These are phyloP conservation scores for Leccinum subfulvum DNA, from an alignment of 1,284 basidiomycete genomes.

Conservation along the genomic window DNA sequence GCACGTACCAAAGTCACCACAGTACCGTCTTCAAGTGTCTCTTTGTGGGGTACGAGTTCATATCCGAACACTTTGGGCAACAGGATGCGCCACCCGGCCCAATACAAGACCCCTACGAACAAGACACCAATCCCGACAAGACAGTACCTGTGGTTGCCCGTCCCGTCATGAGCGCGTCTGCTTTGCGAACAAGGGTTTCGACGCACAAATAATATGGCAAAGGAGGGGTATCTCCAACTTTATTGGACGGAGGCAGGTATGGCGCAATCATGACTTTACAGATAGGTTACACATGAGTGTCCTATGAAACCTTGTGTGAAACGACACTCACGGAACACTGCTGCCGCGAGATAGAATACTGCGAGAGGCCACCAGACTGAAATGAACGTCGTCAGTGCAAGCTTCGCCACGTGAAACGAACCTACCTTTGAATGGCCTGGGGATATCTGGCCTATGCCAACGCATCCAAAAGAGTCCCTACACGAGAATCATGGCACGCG, in stretches of 20 bases:
- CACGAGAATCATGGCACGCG: background rate
- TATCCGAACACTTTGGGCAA: slow-evolving; percentile 52
- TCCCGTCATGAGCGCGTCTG: background rate
- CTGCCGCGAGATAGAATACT: slow-evolving; percentile 53
- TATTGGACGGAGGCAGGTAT: slow-evolving; percentile 53
- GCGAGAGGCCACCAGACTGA: slow-evolving; percentile 60
- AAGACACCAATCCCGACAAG: slow-evolving; percentile 55
- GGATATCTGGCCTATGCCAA: slow-evolving; percentile 46
- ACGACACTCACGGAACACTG: slow-evolving; percentile 46
- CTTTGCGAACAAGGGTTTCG: background rate
- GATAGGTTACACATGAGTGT: background rate
- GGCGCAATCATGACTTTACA: slow-evolving; percentile 51
- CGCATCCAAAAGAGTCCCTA: slow-evolving; percentile 51
- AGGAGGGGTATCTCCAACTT: slow-evolving; percentile 57
- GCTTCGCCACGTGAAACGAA: background rate
- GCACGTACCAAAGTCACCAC: slow-evolving; percentile 51
- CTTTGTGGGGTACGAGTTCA: slow-evolving; percentile 46
- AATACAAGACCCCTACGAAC: slow-evolving; percentile 48
- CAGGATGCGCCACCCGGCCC: slow-evolving; percentile 52
- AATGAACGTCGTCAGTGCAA: background rate
- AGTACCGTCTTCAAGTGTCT: slow-evolving; percentile 53
- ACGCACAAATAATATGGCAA: slow-evolving; percentile 57
- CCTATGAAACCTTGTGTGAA: background rate
- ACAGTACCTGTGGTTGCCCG: slow-evolving; percentile 42
- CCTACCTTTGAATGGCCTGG: slow-evolving; percentile 57